Evolutionary conservation across 2,329 filamentous ascomycete species (phyloP), one percentile per base, ranked within the genome.

Genomic region (Arachnomyces sp.): DNA sequence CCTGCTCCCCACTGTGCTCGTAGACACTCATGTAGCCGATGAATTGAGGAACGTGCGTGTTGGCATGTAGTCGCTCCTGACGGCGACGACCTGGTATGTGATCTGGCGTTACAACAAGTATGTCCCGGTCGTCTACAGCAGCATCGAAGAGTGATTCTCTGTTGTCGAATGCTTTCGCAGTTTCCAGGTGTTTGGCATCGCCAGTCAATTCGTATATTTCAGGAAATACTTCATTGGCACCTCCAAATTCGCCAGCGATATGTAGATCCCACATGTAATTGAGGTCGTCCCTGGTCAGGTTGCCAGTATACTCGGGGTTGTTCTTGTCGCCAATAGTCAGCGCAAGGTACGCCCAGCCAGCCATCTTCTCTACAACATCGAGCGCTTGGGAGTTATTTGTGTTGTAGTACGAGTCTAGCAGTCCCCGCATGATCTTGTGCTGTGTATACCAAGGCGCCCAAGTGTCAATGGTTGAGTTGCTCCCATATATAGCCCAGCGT

Each of bases 21-120:
- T 67, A 75, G 51, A 73, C 66, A 2, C 62, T 60, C 0, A 61
- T 57, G 1, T 68, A 68, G 7, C 72, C 72, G 11, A 75, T 72
- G 68, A 69, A 73, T 44, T 75, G 74, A 2, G 71, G 71, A 1
- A 74, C 62, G 35, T 75, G 66, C 0, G 72, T 74, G 46, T 75
- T 75, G 33, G 72, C 72, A 42, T 75, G 72, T 2, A 70, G 52
- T 0, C 72, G n/a, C n/a, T n/a, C n/a, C n/a, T n/a, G n/a, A n/a
- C n/a, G n/a, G n/a, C n/a, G n/a, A n/a, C n/a, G n/a, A n/a, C n/a
- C n/a, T n/a, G n/a, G n/a, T n/a, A n/a, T n/a, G n/a, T n/a, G n/a
- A n/a, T n/a, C n/a, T n/a, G n/a, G n/a, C n/a, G n/a, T n/a, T n/a
- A n/a, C 71, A 34, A 63, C 58, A 14, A 75, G 59, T 1, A 56